These are phyloP conservation scores for Penicillium paradoxum DNA, from an alignment of 495 filamentous ascomycete species.

Conservation along the genomic window DNA sequence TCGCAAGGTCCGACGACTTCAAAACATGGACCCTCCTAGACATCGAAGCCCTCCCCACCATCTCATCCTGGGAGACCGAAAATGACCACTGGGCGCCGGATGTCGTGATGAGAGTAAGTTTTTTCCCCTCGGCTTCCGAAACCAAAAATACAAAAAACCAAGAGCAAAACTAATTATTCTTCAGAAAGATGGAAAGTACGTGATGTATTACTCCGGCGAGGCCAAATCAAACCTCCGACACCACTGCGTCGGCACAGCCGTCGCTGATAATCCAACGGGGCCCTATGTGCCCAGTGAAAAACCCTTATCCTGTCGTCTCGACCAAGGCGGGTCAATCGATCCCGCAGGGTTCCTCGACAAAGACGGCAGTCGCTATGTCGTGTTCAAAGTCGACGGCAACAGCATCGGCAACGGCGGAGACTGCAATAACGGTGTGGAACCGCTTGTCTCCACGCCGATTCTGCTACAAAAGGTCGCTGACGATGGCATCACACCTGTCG, in stretches of 20 bases:
- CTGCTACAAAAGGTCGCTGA: conserved; percentile 51
- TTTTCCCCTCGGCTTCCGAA: neutral
- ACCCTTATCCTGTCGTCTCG: conserved; percentile 48
- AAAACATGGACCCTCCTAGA: conserved; percentile 33
- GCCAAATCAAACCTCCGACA: conserved; percentile 27
- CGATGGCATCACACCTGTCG: conserved; percentile 50
- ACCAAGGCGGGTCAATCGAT: conserved; percentile 56
- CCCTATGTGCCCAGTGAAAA: conserved; percentile 46
- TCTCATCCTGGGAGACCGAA: conserved; percentile 31
- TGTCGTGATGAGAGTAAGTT: conserved; percentile 34
- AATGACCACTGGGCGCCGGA: conserved; percentile 37
- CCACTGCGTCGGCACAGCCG: conserved; percentile 55
- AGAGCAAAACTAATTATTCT: conserved; percentile 1
- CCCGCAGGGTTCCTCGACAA: conserved; percentile 48
- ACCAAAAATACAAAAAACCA: neutral
- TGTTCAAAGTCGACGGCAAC: conserved; percentile 63
- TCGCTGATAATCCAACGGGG: conserved; percentile 37
- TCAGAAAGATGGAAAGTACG: conserved; percentile 44
- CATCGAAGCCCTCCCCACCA: conserved; percentile 33
- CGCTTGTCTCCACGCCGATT: conserved; percentile 51
- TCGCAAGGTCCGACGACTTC: conserved; percentile 34
- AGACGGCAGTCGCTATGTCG: conserved; percentile 51
- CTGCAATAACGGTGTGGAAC: conserved; percentile 50
- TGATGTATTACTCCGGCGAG: conserved; percentile 58
- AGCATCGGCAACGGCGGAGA: conserved; percentile 51